Percentiles rank a stretch among this genome's conserved stretches.
phyloP scores from a whole-genome alignment of 208 protist genomes.

The Leishmania lainsoni region DNA sequence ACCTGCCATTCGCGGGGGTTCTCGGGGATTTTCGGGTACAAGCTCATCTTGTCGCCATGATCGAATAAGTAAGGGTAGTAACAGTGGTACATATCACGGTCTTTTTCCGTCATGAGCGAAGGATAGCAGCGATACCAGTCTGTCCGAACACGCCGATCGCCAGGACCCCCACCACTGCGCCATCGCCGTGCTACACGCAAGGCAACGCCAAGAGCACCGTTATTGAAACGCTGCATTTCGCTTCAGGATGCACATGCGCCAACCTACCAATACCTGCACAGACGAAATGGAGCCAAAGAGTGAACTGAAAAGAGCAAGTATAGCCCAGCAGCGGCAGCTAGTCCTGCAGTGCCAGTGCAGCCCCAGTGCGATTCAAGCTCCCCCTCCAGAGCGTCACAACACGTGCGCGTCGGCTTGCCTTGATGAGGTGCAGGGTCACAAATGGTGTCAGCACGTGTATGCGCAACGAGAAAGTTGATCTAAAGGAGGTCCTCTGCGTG shows the following conservation, averaged over 20 bases:
- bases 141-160: constrained; percentile 81
- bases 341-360: neutral
- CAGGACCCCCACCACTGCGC: constrained; percentile 77
- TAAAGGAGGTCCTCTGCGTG: neutral
- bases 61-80: constrained; percentile 95
- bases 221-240: constrained; percentile 23
- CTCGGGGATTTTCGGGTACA: constrained; percentile 92
- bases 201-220: constrained; percentile 3
- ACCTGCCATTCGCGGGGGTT: constrained; percentile 92
- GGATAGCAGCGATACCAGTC: constrained; percentile 93
- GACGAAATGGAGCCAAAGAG: neutral
- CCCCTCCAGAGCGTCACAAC: neutral
- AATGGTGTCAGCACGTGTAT: neutral
- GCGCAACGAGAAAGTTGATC: neutral
- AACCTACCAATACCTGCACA: neutral
- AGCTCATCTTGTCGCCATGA: constrained; percentile 91
- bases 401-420: neutral
- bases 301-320: too few relatives aligned
- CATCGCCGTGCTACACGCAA: constrained; percentile 38
- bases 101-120: constrained; percentile 86
- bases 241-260: neutral
- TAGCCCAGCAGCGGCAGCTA: neutral
- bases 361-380: neutral
- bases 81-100: constrained; percentile 94
- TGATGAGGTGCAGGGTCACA: neutral